phyloP scores from a whole-genome alignment of 768 basidiomycete genomes.

The Multifurca ochricompacta region DNA sequence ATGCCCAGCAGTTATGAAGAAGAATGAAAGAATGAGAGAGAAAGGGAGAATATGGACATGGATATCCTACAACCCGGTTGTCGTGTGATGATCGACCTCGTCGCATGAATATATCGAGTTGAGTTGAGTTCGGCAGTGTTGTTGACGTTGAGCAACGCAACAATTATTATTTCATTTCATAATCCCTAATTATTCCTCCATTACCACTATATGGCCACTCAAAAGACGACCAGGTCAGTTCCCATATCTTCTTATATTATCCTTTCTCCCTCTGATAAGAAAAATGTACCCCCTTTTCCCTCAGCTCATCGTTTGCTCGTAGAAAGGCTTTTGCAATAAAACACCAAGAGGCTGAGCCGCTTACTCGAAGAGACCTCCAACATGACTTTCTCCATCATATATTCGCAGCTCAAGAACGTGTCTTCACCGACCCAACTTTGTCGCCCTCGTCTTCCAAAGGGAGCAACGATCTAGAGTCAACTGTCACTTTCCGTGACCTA shows the following conservation, averaged over 20 bases:
- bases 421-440: slow-evolving; percentile 54
- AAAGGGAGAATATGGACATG: too few species aligned
- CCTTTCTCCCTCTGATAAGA: slow-evolving; percentile 11
- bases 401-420: slow-evolving; percentile 38
- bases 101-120: too few species aligned
- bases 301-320: slow-evolving; percentile 36
- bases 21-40: too few species aligned
- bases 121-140: too few species aligned
- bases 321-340: slow-evolving; percentile 39
- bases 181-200: too few species aligned
- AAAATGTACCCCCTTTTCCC: slow-evolving; percentile 24
- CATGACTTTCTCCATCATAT: slow-evolving; percentile 40
- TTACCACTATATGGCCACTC: slow-evolving; percentile 16
- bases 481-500: slow-evolving; percentile 40
- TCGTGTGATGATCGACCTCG: too few species aligned
- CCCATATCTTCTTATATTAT: background rate
- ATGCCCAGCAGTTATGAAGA: too few species aligned
- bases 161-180: background rate
- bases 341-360: slow-evolving; percentile 55
- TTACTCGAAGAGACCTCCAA: slow-evolving; percentile 62
- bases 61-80: too few species aligned
- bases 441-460: slow-evolving; percentile 34
- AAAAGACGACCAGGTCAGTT: slow-evolving; percentile 18
- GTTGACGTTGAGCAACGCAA: too few species aligned
- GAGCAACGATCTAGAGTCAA: slow-evolving; percentile 17